Conservation (phyloP, 2,329 filamentous ascomycete species). For the Didymella arachidicola region DNA sequence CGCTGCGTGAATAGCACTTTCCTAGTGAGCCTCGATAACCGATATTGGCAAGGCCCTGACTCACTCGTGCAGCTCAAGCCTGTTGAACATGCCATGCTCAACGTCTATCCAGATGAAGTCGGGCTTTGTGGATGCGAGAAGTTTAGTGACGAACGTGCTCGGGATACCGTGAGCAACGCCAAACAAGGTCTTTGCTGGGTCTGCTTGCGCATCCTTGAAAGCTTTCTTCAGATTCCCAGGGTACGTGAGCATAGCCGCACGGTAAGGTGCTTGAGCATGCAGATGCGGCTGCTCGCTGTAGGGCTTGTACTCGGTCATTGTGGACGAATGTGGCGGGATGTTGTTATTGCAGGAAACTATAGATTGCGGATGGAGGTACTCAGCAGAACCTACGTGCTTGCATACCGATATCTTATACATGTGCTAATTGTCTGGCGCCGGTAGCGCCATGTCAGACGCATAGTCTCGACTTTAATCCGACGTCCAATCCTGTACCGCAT, state of each 20-base stretch:
- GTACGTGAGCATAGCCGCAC: conserved; percentile 33
- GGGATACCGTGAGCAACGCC: conserved; percentile 40
- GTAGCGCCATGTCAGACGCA: background rate
- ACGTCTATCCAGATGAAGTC: conserved; percentile 42
- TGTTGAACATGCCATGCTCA: conserved; percentile 40
- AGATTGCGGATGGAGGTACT: too few species aligned
- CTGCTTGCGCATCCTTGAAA: conserved; percentile 32
- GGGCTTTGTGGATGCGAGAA: conserved; percentile 37
- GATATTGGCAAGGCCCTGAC: background rate
- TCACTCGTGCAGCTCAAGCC: conserved; percentile 37
- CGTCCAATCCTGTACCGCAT: background rate
- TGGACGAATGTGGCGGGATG: background rate
- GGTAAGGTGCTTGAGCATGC: conserved; percentile 34
- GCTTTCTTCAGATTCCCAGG: conserved; percentile 35
- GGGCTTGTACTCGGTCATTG: conserved; percentile 29
- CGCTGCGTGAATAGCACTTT: conserved; percentile 36
- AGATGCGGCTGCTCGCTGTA: conserved; percentile 37
- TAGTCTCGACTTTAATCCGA: background rate
- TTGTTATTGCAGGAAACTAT: too few species aligned
- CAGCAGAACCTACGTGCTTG: background rate
- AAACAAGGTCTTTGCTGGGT: conserved; percentile 35
- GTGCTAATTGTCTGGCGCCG: too few species aligned
- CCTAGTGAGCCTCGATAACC: background rate
- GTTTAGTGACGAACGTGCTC: conserved; percentile 37
- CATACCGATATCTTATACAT: conserved; percentile 4